Percentiles rank a stretch among this genome's conserved stretches.
phyloP scores from a whole-genome alignment of 1,139 yeast genomes.

The Hansenula anomala region DNA sequence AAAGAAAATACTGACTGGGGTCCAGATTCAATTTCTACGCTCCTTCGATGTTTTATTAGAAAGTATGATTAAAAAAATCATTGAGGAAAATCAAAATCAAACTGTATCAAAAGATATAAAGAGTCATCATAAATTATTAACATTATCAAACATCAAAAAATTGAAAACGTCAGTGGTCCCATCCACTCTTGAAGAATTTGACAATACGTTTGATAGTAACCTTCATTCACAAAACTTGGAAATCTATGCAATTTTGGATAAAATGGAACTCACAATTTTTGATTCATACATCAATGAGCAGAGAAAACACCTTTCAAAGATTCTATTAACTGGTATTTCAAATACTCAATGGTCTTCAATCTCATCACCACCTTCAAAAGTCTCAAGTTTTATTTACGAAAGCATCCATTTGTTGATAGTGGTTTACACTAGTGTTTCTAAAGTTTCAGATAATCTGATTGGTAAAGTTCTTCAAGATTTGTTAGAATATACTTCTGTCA shows the following conservation, averaged over 20 bases:
- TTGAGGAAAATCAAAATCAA: conserved; percentile 28
- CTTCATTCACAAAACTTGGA: conserved; percentile 35
- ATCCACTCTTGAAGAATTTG: conserved; percentile 40
- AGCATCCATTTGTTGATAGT: conserved; percentile 45
- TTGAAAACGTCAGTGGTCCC: conserved; percentile 43
- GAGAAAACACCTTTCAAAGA: conserved; percentile 41
- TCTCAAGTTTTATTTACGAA: conserved; percentile 46
- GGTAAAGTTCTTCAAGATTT: conserved; percentile 39
- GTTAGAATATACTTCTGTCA: conserved; percentile 38
- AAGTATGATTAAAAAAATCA: conserved; percentile 41
- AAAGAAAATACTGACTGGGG: conserved; percentile 36
- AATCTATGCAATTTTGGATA: conserved; percentile 38
- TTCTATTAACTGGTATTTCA: conserved; percentile 42
- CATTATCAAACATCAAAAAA: conserved; percentile 48
- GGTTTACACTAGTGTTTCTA: conserved; percentile 46
- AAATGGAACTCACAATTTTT: conserved; percentile 48
- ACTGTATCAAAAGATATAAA: conserved; percentile 21
- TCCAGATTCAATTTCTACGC: conserved; percentile 44
- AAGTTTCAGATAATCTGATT: conserved; percentile 42
- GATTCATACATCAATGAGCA: conserved; percentile 46
- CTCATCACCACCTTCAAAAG: conserved; percentile 32
- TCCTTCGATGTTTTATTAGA: conserved; percentile 47
- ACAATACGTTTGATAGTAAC: conserved; percentile 39
- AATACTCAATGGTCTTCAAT: conserved; percentile 41
- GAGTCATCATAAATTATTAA: conserved; percentile 33